Conservation (phyloP, 768 basidiomycete genomes). For the Lactifluus subvellereus region DNA sequence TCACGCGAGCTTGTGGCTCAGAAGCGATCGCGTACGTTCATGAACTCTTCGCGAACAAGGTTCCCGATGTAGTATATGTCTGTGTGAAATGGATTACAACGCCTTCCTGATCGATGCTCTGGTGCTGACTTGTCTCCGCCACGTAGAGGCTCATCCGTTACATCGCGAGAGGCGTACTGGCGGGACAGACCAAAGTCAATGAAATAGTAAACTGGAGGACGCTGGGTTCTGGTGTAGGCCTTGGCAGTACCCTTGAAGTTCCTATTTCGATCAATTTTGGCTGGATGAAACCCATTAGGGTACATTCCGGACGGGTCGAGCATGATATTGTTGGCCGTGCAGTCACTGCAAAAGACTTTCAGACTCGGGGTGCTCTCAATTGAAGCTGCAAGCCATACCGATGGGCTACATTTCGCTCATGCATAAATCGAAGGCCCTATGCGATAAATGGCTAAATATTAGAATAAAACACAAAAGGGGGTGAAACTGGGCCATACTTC, state of each 20-base stretch:
- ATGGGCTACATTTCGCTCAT: conserved; percentile 27
- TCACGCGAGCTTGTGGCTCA: neutral
- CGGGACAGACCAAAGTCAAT: conserved; percentile 31
- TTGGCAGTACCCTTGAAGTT: conserved; percentile 28
- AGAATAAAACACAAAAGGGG: neutral
- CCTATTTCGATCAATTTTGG: conserved; percentile 11
- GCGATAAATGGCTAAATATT: neutral
- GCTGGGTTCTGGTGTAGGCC: conserved; percentile 24
- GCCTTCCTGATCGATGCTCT: conserved; percentile 27
- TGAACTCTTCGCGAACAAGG: conserved; percentile 29
- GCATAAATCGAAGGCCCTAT: conserved; percentile 29
- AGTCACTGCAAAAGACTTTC: conserved; percentile 3
- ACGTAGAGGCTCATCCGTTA: conserved; percentile 29
- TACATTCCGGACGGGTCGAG: conserved; percentile 29
- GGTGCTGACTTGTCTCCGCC: conserved; percentile 42
- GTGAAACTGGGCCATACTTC: conserved; percentile 27
- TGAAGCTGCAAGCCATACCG: conserved; percentile 26
- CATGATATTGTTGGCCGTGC: conserved; percentile 27
- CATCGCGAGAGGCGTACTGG: conserved; percentile 27
- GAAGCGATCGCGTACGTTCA: conserved; percentile 26
- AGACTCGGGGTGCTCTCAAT: neutral
- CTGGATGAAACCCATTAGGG: conserved; percentile 30
- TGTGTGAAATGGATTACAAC: conserved; percentile 32
- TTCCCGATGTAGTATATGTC: conserved; percentile 37
- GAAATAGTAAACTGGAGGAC: conserved; percentile 28